phyloP scores from a whole-genome alignment of 768 basidiomycete species.

The Mycena indigotica region DNA sequence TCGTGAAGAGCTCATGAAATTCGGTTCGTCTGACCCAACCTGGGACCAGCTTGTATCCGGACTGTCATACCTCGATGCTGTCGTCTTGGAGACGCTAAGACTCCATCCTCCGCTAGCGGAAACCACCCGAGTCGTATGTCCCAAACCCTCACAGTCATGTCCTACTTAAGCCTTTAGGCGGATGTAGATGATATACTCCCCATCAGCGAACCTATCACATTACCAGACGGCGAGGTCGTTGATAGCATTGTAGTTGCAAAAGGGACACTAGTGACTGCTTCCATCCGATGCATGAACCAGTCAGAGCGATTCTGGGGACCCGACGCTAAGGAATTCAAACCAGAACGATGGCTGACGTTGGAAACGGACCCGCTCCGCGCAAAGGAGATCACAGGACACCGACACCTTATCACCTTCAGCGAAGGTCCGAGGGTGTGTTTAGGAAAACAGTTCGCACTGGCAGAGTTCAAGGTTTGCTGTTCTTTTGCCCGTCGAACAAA shows the following conservation, averaged over 20 bases:
- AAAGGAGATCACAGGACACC: conserved; percentile 35
- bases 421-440: conserved; percentile 40
- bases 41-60: conserved; percentile 37
- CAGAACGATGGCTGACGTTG: conserved; percentile 42
- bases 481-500: background rate
- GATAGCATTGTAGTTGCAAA: conserved; percentile 39
- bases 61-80: conserved; percentile 43
- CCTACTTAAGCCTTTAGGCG: conserved; percentile 28
- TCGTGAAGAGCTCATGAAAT: conserved; percentile 31
- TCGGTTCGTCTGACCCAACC: conserved; percentile 30
- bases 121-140: conserved; percentile 33
- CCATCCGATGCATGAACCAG: conserved; percentile 42
- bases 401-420: conserved; percentile 38
- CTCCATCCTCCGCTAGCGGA: conserved; percentile 36
- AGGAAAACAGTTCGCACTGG: conserved; percentile 36
- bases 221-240: conserved; percentile 28
- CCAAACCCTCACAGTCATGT: background rate
- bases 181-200: conserved; percentile 42
- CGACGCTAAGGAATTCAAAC: conserved; percentile 44
- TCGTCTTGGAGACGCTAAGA: conserved; percentile 42
- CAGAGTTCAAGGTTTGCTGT: conserved; percentile 37
- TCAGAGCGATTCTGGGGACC: conserved; percentile 45
- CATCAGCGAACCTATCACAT: conserved; percentile 33
- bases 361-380: conserved; percentile 14
- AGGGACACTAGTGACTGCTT: conserved; percentile 39